A percentile compares a stretch with the other conserved stretches of the same genome.
These are phyloP conservation scores for Gastrolobium villosum DNA, from an alignment of 306 rosid species.

Conservation along the genomic window DNA sequence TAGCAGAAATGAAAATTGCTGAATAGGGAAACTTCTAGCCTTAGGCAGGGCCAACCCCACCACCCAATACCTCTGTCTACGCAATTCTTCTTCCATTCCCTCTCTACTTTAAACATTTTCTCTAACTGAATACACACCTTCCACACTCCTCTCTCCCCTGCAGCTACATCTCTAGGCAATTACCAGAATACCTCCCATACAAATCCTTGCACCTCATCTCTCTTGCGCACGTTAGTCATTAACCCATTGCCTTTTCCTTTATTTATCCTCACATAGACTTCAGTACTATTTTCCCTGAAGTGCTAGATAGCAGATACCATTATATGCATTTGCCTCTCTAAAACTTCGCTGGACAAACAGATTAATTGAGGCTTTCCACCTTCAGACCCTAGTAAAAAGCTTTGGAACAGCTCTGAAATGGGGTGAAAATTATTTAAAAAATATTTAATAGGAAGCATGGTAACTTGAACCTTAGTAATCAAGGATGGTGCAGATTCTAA, in stretches of 20 bases:
- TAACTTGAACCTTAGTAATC: slow-evolving; percentile 17
- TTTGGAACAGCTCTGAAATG: slow-evolving; percentile 13
- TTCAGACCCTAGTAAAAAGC: slow-evolving; percentile 3
- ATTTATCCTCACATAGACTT: background rate
- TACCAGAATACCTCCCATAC: background rate
- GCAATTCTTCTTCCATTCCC: background rate
- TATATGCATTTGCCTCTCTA: slow-evolving; percentile 9
- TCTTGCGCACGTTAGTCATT: background rate
- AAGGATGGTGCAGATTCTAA: background rate
- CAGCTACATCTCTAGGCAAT: background rate
- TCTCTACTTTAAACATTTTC: slow-evolving; percentile 9
- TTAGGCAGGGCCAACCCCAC: background rate
- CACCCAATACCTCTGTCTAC: background rate
- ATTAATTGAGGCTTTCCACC: slow-evolving; percentile 10
- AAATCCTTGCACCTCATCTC: background rate
- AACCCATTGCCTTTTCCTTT: background rate
- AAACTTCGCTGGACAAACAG: background rate
- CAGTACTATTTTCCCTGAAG: background rate
- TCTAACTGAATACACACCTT: background rate
- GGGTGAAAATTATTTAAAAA: slow-evolving; percentile 26
- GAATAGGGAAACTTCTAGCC: background rate
- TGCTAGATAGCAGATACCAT: background rate
- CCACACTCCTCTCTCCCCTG: background rate
- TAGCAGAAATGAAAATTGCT: background rate
- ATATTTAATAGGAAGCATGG: slow-evolving; percentile 8